Percentiles rank a stretch among this genome's conserved stretches.
Conservation (phyloP, 768 basidiomycete species). For the Calocybe indica region DNA sequence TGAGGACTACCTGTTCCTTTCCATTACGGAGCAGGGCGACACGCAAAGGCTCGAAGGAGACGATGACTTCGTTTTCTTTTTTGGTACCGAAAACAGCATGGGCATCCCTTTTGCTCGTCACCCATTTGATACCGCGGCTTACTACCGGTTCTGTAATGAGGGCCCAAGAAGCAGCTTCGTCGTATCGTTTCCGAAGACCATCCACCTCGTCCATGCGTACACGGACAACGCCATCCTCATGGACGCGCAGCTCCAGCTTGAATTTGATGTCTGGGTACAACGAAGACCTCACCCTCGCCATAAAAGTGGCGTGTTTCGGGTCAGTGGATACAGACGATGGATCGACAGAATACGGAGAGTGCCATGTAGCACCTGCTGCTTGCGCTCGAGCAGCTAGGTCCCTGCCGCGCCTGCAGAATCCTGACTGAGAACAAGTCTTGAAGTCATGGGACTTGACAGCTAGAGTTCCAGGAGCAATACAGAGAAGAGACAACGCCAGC, state of each 20-base stretch:
- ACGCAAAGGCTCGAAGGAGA: slow-evolving; percentile 72
- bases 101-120: slow-evolving; percentile 55
- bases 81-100: slow-evolving; percentile 61
- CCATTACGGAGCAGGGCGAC: slow-evolving; percentile 69
- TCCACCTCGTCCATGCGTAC: slow-evolving; percentile 88
- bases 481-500: slow-evolving; percentile 23
- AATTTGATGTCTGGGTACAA: slow-evolving; percentile 85
- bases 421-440: slow-evolving; percentile 91
- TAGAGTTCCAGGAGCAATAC: slow-evolving; percentile 28
- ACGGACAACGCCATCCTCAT: slow-evolving; percentile 85
- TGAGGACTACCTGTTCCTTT: slow-evolving; percentile 81
- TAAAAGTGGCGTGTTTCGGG: slow-evolving; percentile 54
- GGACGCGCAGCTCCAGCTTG: slow-evolving; percentile 74
- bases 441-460: slow-evolving; percentile 83
- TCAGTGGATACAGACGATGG: slow-evolving; percentile 45
- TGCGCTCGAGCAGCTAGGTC: slow-evolving; percentile 72
- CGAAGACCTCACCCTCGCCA: slow-evolving; percentile 69
- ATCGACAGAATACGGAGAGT: slow-evolving; percentile 82
- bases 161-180: slow-evolving; percentile 91
- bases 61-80: slow-evolving; percentile 57
- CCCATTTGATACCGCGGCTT: slow-evolving; percentile 58
- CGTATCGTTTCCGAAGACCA: slow-evolving; percentile 77
- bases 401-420: slow-evolving; percentile 86
- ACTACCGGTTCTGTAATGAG: slow-evolving; percentile 66
- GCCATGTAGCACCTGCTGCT: slow-evolving; percentile 55